These are phyloP conservation scores for Arabidopsis thaliana DNA, from an alignment of 345 rosid species.

Conservation along the genomic window TAIR10.1 NC_003074.8:20137001-20137500, in stretches of 20 bases:
- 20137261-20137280: background rate
- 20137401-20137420: background rate
- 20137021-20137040: background rate
- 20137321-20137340: background rate
- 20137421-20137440: background rate
- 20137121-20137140: background rate
- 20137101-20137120: background rate
- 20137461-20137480: background rate
- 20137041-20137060: background rate
- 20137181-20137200: background rate
- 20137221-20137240: background rate
- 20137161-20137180: too few species aligned
- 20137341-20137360: constrained; percentile 12
- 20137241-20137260: too few species aligned
- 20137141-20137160: background rate
- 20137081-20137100: background rate
- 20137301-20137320: background rate
- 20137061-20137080: background rate
- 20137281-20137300: background rate
- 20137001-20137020: background rate
- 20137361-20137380: constrained; percentile 1
- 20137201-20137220: background rate
- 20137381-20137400: constrained; percentile 6
- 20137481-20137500: background rate
- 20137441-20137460: background rate